Evolutionary conservation across 148 eudicot genomes (phyloP).

Genomic region (Pouteria glomerata): DNA sequence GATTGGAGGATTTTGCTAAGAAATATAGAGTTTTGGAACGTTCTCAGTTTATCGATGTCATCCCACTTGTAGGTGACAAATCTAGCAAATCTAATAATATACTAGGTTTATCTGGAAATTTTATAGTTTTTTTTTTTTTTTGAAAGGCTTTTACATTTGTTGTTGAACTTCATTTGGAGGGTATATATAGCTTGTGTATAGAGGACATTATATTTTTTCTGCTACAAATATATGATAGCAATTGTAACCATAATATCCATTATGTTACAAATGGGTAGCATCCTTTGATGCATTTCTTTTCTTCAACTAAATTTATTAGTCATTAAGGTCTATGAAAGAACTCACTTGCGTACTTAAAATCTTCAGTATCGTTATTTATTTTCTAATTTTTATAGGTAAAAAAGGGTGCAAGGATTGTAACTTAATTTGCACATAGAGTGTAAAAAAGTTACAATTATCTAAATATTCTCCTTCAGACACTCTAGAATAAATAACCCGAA

Average conservation of each 20-base stretch:
- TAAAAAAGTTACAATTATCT: no score
- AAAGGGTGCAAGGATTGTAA: no score
- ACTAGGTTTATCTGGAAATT: constrained; percentile 50
- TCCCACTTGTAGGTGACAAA: constrained; percentile 85
- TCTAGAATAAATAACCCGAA: no score
- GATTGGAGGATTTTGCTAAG: constrained; percentile 85
- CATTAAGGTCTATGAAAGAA: no score
- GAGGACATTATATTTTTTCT: neutral
- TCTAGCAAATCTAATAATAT: constrained; percentile 93
- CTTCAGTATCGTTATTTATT: no score
- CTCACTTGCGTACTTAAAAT: no score
- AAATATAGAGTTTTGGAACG: constrained; percentile 71
- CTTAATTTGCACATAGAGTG: no score
- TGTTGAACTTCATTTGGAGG: neutral
- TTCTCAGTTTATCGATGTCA: constrained; percentile 88
- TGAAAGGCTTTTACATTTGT: neutral
- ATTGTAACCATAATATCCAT: neutral
- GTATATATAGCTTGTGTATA: neutral
- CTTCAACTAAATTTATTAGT: no score
- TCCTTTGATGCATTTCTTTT: no score
- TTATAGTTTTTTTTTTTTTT: neutral
- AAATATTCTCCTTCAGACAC: no score
- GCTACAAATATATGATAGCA: neutral
- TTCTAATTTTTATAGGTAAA: no score
- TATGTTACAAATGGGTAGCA: no score